Conservation (phyloP, 495 filamentous ascomycete genomes). For the Talaromyces borbonicus region DNA sequence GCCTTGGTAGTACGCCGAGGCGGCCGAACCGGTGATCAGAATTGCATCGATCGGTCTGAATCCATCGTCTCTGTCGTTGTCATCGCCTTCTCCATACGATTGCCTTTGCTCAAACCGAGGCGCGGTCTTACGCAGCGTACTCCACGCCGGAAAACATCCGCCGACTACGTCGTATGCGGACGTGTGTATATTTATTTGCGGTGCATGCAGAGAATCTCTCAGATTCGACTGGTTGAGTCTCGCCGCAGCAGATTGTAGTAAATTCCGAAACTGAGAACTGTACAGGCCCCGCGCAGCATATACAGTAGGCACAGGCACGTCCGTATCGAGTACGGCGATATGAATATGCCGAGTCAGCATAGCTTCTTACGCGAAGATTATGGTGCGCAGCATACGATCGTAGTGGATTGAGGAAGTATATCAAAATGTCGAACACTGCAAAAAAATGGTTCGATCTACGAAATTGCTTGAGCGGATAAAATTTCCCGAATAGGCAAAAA, state of each 20-base stretch:
- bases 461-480: slow-evolving; percentile 1
- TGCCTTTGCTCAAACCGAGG: background rate
- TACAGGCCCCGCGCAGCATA: slow-evolving; percentile 28
- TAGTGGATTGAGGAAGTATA: no score
- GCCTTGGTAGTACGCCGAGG: slow-evolving; percentile 22
- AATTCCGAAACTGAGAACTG: slow-evolving; percentile 26
- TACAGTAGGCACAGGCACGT: slow-evolving; percentile 27
- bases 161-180: slow-evolving; percentile 32
- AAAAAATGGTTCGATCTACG: background rate
- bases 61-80: background rate
- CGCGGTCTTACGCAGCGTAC: slow-evolving; percentile 14
- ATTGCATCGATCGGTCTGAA: slow-evolving; percentile 25
- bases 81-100: background rate
- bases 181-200: slow-evolving; percentile 17
- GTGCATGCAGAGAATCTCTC: slow-evolving; percentile 7
- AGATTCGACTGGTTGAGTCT: slow-evolving; percentile 16
- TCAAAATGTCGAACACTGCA: background rate
- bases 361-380: no score
- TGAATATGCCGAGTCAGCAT: slow-evolving; percentile 15
- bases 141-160: slow-evolving; percentile 20
- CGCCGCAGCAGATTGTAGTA: slow-evolving; percentile 24
- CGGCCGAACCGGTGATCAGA: slow-evolving; percentile 30
- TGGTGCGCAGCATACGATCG: no score
- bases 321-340: slow-evolving; percentile 33
- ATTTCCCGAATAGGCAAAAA: slow-evolving; percentile 4